Conservation (phyloP, 306 rosid species). For the Echinosophora koreensis region DNA sequence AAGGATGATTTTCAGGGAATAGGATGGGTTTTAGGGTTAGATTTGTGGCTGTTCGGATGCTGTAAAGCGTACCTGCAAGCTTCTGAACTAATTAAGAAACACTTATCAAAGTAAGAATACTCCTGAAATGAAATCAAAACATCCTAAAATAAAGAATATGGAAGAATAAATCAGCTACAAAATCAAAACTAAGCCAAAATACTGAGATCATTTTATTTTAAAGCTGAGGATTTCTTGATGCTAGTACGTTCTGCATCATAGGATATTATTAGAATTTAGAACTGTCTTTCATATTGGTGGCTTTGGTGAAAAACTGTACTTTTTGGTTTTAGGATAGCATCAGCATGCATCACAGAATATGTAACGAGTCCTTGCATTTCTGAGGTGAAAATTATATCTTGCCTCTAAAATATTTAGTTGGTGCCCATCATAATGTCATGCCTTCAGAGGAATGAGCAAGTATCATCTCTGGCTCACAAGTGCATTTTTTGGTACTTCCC, state of each 20-base stretch:
- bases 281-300: constrained; percentile 19
- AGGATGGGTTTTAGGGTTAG: constrained; percentile 10
- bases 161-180: constrained; percentile 20
- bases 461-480: constrained; percentile 26
- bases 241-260: background rate
- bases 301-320: constrained; percentile 27
- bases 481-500: constrained; percentile 29
- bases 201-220: background rate
- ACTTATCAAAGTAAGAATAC: background rate
- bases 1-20: constrained; percentile 12
- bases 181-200: constrained; percentile 6
- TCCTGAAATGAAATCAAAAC: background rate
- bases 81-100: constrained; percentile 4
- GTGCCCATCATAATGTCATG: constrained; percentile 7
- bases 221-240: constrained; percentile 15
- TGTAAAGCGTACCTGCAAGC: background rate
- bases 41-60: background rate
- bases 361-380: constrained; percentile 21
- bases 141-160: constrained; percentile 4
- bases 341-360: constrained; percentile 21
- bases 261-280: background rate
- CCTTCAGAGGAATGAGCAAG: constrained; percentile 26
- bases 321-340: constrained; percentile 34
- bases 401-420: background rate
- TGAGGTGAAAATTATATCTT: background rate